Evolutionary conservation across 2,329 filamentous ascomycete species (phyloP).

Genomic region (Dendrostoma leiphaemia): DNA sequence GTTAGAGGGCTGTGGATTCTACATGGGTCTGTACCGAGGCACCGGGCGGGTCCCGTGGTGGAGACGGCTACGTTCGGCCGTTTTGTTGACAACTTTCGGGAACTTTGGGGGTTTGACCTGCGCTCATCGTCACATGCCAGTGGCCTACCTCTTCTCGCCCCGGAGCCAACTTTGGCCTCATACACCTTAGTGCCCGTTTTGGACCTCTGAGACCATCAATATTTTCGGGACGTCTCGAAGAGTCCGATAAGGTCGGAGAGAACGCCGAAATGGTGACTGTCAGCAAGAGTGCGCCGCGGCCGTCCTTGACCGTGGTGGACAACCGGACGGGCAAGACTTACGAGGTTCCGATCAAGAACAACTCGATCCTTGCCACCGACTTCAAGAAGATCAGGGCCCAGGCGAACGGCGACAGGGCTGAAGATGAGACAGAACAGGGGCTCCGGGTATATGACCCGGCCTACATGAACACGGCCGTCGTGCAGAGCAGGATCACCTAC

Average conservation of each 20-base stretch:
- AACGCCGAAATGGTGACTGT: conserved; percentile 25
- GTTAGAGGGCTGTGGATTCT: not conserved
- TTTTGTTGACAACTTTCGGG: not conserved
- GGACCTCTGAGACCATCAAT: not conserved
- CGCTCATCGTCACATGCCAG: not conserved
- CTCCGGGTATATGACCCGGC: conserved; percentile 50
- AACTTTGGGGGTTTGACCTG: not conserved
- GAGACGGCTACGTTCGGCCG: too few relatives aligned
- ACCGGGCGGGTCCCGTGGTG: too few relatives aligned
- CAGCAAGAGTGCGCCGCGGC: conserved; percentile 26
- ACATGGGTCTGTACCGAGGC: conserved; percentile 1
- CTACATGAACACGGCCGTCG: conserved; percentile 52
- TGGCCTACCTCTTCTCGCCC: not conserved
- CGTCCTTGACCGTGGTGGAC: conserved; percentile 42
- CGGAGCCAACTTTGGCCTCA: not conserved
- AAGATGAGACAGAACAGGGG: conserved; percentile 47
- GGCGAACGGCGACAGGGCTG: conserved; percentile 30
- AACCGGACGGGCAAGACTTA: conserved; percentile 49
- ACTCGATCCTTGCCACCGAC: conserved; percentile 48
- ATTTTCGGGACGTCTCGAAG: not conserved
- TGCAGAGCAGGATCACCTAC: conserved; percentile 49
- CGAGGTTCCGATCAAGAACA: conserved; percentile 47
- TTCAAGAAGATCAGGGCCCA: conserved; percentile 48
- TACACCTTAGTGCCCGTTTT: not conserved
- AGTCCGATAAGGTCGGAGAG: not conserved